Evolutionary conservation across 2,329 filamentous ascomycete species (phyloP).

Genomic region (Venturiaceae sp.): DNA sequence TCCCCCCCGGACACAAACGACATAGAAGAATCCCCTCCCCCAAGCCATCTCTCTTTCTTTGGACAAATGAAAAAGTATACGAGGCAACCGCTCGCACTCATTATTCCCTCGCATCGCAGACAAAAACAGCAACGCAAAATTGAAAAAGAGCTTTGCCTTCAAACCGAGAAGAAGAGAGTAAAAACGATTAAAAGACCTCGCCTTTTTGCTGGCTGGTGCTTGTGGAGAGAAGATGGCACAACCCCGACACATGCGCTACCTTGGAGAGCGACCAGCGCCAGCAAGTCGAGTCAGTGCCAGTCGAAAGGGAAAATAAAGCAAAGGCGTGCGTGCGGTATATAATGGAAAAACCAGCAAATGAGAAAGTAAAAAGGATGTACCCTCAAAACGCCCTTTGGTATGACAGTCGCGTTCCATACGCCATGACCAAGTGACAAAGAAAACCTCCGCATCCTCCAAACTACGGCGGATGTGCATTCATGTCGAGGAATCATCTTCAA

Average conservation of each 20-base stretch:
- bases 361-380: not conserved
- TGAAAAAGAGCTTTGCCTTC: not conserved
- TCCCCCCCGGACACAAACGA: not conserved
- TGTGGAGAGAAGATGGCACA: not conserved
- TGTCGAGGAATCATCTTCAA: not conserved
- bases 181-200: not conserved
- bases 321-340: not conserved
- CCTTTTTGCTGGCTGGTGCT: not conserved
- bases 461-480: not conserved
- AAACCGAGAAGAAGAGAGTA: not conserved
- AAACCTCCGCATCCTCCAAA: not conserved
- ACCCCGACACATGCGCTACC: not conserved
- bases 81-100: not conserved
- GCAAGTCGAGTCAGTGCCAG: not conserved
- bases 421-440: not conserved
- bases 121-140: not conserved
- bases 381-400: not conserved
- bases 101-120: not conserved
- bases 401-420: not conserved
- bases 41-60: not conserved
- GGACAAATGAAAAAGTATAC: not conserved
- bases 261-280: not conserved
- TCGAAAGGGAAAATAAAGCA: not conserved
- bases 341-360: not conserved
- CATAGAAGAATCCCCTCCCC: not conserved